These are phyloP conservation scores for Rutidosis leptorrhynchoides DNA, from an alignment of 129 eudicot species.

Conservation along the genomic window DNA sequence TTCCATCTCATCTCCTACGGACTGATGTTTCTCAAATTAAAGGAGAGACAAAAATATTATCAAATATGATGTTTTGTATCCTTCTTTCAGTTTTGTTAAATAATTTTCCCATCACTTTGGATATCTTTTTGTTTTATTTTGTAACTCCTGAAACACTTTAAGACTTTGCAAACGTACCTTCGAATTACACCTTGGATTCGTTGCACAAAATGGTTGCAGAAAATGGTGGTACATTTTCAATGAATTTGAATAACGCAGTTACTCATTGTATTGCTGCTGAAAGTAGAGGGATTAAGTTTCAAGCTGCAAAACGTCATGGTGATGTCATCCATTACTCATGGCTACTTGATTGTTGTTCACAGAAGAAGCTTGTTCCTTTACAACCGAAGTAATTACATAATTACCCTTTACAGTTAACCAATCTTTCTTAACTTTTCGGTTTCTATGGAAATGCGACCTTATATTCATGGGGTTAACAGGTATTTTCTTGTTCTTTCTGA, in stretches of 20 bases:
- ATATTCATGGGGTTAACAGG: conserved; percentile 33
- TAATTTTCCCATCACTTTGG: not conserved
- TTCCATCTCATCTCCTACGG: conserved; percentile 79
- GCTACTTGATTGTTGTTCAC: conserved; percentile 80
- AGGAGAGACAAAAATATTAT: conserved; percentile 64
- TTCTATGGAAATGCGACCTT: not conserved
- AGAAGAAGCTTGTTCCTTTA: conserved; percentile 70
- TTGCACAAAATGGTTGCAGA: conserved; percentile 86
- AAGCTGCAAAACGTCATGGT: conserved; percentile 84
- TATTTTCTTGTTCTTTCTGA: conserved; percentile 80
- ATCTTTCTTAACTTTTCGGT: not conserved
- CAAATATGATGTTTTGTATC: conserved; percentile 82
- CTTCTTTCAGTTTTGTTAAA: conserved; percentile 21
- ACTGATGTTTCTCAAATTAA: conserved; percentile 78
- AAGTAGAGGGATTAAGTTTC: conserved; percentile 87
- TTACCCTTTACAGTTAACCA: conserved; percentile 5
- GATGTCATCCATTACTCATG: conserved; percentile 91
- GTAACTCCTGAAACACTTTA: conserved; percentile 50
- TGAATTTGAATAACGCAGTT: conserved; percentile 85
- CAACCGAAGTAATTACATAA: conserved; percentile 61
- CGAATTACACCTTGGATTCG: conserved; percentile 57
- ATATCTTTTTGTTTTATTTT: not conserved
- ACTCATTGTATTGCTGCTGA: conserved; percentile 96
- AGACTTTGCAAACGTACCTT: conserved; percentile 86
- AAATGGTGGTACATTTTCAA: conserved; percentile 90